A percentile compares a stretch with the other conserved stretches of the same genome.
Evolutionary conservation across 805 yeast genomes (phyloP).

Genomic region (Ogataea parapolymorpha): DNA sequence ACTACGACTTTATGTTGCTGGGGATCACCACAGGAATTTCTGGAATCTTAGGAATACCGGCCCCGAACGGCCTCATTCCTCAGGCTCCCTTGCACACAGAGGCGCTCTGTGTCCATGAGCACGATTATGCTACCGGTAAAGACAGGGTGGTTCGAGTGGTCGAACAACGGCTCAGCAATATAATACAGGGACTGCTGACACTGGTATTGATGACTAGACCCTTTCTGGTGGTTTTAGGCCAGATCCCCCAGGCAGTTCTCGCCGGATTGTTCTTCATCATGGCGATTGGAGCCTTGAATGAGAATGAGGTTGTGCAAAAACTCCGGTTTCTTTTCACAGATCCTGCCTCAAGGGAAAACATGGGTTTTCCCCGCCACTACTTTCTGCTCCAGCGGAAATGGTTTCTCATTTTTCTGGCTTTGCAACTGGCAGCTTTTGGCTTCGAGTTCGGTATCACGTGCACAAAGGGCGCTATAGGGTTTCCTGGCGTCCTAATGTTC

Average conservation of each 20-base stretch:
- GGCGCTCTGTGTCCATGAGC: slow-evolving; percentile 59
- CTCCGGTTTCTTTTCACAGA: slow-evolving; percentile 65
- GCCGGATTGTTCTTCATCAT: slow-evolving; percentile 91
- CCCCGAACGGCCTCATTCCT: slow-evolving; percentile 95
- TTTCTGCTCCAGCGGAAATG: slow-evolving; percentile 38
- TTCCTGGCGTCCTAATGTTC: slow-evolving; percentile 78
- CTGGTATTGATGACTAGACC: slow-evolving; percentile 91
- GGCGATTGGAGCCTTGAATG: slow-evolving; percentile 79
- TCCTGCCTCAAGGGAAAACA: slow-evolving; percentile 30
- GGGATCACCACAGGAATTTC: slow-evolving; percentile 86
- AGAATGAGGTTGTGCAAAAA: slow-evolving; percentile 60
- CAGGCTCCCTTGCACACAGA: slow-evolving; percentile 94
- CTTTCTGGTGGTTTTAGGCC: slow-evolving; percentile 69
- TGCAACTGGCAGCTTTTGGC: slow-evolving; percentile 66
- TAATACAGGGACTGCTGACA: slow-evolving; percentile 78
- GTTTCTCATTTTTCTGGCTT: slow-evolving; percentile 51
- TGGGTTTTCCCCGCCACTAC: slow-evolving; percentile 20
- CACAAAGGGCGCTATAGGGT: slow-evolving; percentile 90
- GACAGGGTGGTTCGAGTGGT: slow-evolving; percentile 54
- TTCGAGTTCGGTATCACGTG: slow-evolving; percentile 83
- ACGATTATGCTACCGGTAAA: slow-evolving; percentile 30
- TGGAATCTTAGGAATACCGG: slow-evolving; percentile 87
- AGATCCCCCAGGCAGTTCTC: slow-evolving; percentile 88
- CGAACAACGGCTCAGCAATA: slow-evolving; percentile 85
- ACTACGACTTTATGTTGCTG: slow-evolving; percentile 82